Base-by-base conservation (phyloP, 2,329 filamentous ascomycete genomes). In the Xylariales sp. region DNA sequence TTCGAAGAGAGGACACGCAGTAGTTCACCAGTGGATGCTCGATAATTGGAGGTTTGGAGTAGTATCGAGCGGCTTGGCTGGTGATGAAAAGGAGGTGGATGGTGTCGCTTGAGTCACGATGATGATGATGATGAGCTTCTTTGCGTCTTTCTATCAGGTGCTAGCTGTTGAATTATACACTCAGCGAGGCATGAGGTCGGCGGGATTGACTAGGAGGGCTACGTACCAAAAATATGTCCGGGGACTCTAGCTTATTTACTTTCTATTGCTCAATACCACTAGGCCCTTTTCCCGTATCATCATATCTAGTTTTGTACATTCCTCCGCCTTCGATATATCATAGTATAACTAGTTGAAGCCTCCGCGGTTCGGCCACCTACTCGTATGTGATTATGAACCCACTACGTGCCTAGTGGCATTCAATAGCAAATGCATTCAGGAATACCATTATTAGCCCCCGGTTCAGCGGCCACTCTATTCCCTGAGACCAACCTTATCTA, bases 1-100 rank as follows among this genome's bases (percentile, higher is more conserved):
- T 92, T 87, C 78, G 90, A 92, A 80, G 88, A 89, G 72, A 83
- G 89, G 56, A 84, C 83, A 28, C 84, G 86, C 77, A 83, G 83
- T 68, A 86, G 84, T 65, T 88, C 87, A 23, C 86, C 86, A 1
- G 78, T 79, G 45, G 82, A 83, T 71, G 86, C 83, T 49, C 81
- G 86, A 65, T 89, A 72, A 80, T 36, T 18, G 30, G 30, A 32
- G 18, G 30, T 36, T 48, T 32, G n/a, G 43, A 14, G 16, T 8
- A 39, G 46, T 7, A 32, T 57, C 32, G 9, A 49, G 62, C 16
- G n/a, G n/a, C 16, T 43, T 53, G 62, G 32, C 57, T 58, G 53
- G 32, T 16, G 45, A 39, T 12, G 14, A 30, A 62, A 52, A 9
- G 45, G n/a, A 32, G 56, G 50, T 45, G 49, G 50, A 55, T 28